Evolutionary conservation across 2,329 filamentous ascomycete genomes (phyloP).

Genomic region (Emmonsiellopsis sp.): DNA sequence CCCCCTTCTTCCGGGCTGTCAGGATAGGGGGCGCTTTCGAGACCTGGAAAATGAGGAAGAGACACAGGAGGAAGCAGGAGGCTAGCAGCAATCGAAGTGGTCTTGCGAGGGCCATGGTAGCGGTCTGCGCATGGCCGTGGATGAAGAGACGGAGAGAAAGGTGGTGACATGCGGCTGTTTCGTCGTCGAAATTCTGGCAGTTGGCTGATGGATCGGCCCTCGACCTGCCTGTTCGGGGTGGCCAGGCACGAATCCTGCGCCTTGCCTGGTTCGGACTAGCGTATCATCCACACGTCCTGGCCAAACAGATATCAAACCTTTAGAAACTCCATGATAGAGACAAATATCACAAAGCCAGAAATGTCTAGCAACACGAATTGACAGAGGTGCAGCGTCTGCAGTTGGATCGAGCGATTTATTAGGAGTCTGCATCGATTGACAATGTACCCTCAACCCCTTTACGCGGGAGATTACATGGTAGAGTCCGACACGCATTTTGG

Average conservation of each 20-base stretch:
- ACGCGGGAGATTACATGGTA: no score
- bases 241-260: background rate
- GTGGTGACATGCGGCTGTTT: background rate
- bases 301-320: background rate
- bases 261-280: background rate
- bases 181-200: background rate
- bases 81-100: conserved; percentile 72
- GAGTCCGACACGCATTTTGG: background rate
- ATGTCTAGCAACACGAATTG: no score
- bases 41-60: conserved; percentile 71
- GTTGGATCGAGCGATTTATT: no score
- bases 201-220: background rate
- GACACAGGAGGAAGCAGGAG: conserved; percentile 61
- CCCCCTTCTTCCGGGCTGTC: conserved; percentile 17
- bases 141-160: background rate
- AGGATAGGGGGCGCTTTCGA: conserved; percentile 47
- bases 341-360: no score
- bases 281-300: background rate
- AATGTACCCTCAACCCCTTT: no score
- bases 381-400: no score
- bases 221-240: background rate
- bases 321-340: background rate
- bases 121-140: conserved; percentile 11
- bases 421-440: no score
- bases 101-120: conserved; percentile 70